Percentiles rank a stretch among this genome's conserved stretches.
Evolutionary conservation across 2,329 filamentous ascomycete genomes (phyloP).

Genomic region (Fusarium pseudoanthophilum): DNA sequence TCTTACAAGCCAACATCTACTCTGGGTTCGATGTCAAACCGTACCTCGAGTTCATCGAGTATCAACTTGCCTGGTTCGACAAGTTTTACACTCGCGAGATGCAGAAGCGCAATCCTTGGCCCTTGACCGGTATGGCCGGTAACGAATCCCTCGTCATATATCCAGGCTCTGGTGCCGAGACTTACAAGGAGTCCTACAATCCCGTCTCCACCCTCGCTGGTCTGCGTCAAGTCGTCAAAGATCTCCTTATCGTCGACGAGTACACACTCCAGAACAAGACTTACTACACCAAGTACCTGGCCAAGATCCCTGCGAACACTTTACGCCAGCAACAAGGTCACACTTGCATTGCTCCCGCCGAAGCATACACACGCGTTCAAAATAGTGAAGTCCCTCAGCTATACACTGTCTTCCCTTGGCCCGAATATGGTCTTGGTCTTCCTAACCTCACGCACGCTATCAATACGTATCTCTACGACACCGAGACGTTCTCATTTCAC

Average conservation of each 20-base stretch:
- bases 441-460: constrained; percentile 6
- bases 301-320: not conserved
- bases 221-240: constrained; percentile 9
- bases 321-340: constrained; percentile 7
- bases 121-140: not conserved
- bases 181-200: constrained; percentile 4
- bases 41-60: constrained; percentile 6
- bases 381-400: constrained; percentile 11
- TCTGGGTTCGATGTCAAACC: constrained; percentile 4
- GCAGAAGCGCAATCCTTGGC: constrained; percentile 9
- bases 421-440: constrained; percentile 3
- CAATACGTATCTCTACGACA: constrained; percentile 8
- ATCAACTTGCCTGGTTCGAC: constrained; percentile 4
- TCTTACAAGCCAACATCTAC: constrained; percentile 3
- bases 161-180: constrained; percentile 10
- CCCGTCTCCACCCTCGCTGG: not conserved
- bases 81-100: not conserved
- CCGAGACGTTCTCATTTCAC: not conserved
- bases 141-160: not conserved
- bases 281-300: not conserved
- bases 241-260: not conserved
- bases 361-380: constrained; percentile 13
- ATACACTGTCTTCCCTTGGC: constrained; percentile 2
- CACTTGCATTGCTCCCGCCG: not conserved
- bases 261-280: constrained; percentile 6